phyloP scores from a whole-genome alignment of 1,284 basidiomycete genomes.

The Tilletia horrida region DNA sequence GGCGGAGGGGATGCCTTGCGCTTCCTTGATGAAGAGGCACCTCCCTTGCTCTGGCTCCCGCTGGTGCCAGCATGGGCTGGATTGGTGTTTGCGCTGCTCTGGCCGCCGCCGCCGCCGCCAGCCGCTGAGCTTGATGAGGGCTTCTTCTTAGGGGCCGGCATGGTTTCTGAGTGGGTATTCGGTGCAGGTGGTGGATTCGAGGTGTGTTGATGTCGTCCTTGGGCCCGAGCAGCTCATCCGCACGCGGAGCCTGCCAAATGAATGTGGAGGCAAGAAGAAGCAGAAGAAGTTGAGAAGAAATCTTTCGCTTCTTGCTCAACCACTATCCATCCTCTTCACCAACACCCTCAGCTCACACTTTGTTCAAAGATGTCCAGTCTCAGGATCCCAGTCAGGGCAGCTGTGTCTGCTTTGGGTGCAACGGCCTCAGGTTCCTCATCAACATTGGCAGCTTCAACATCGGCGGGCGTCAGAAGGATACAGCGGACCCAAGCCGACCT shows the following conservation, averaged over 20 bases:
- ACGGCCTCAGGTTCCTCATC: not conserved
- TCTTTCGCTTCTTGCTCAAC: too few relatives aligned
- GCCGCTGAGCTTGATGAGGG: not conserved
- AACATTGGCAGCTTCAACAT: not conserved
- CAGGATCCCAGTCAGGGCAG: too few relatives aligned
- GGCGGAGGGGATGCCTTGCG: not conserved
- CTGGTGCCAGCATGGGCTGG: not conserved
- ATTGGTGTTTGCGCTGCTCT: not conserved
- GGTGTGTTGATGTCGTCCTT: not conserved
- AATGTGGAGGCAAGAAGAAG: not conserved
- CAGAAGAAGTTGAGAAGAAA: too few relatives aligned
- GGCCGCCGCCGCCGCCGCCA: not conserved
- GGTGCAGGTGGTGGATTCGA: not conserved
- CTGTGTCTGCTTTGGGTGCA: not conserved
- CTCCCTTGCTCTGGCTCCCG: not conserved
- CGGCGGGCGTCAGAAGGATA: not conserved
- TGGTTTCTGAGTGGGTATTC: not conserved
- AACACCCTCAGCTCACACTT: not conserved
- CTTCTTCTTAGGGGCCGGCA: slow-evolving; percentile 1
- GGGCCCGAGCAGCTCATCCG: not conserved
- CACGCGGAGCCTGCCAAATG: not conserved
- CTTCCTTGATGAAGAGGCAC: not conserved
- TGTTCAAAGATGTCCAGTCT: not conserved
- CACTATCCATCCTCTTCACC: not conserved
- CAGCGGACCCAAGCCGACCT: too few relatives aligned